These are phyloP conservation scores for Ophiocordyceps camponoti-rufipedis DNA, from an alignment of 2,329 filamentous ascomycete species.

Conservation along the genomic window DNA sequence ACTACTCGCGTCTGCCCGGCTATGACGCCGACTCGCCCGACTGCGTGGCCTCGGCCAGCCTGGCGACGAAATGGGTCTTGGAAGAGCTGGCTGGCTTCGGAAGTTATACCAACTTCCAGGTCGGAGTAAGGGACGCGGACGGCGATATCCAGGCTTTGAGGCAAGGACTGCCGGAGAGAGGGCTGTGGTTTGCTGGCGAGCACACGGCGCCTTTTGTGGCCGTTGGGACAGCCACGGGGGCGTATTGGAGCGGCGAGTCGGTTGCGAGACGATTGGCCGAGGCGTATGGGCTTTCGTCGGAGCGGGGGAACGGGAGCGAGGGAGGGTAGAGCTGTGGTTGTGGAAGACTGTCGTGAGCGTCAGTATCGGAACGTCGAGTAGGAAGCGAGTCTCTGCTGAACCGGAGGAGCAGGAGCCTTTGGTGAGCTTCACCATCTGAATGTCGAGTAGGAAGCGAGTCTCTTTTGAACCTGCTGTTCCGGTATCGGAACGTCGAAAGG, in stretches of 20 bases:
- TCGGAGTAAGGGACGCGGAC: slow-evolving; percentile 52
- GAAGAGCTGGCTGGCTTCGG: slow-evolving; percentile 69
- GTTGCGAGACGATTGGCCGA: slow-evolving; percentile 48
- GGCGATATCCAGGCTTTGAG: slow-evolving; percentile 50
- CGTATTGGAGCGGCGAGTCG: slow-evolving; percentile 78
- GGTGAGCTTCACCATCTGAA: no score
- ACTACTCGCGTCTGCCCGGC: slow-evolving; percentile 56
- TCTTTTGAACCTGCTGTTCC: no score
- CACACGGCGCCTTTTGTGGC: slow-evolving; percentile 84
- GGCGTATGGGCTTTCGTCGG: slow-evolving; percentile 21
- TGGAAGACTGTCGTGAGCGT: no score
- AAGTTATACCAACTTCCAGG: slow-evolving; percentile 72
- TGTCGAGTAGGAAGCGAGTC: no score
- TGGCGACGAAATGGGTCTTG: slow-evolving; percentile 61
- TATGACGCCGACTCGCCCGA: slow-evolving; percentile 33
- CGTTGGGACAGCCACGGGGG: slow-evolving; percentile 73
- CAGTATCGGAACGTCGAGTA: no score
- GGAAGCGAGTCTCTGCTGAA: no score
- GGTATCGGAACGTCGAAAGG: no score
- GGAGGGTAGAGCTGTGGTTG: no score
- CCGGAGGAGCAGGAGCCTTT: no score
- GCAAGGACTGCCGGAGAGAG: slow-evolving; percentile 42
- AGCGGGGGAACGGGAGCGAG: background rate
- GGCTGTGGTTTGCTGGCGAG: slow-evolving; percentile 77
- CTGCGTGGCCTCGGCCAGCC: slow-evolving; percentile 43